Percentiles rank a stretch among this genome's conserved stretches.
Conservation (phyloP, 306 rosid genomes). For the Fragaria nilgerrensis region DNA sequence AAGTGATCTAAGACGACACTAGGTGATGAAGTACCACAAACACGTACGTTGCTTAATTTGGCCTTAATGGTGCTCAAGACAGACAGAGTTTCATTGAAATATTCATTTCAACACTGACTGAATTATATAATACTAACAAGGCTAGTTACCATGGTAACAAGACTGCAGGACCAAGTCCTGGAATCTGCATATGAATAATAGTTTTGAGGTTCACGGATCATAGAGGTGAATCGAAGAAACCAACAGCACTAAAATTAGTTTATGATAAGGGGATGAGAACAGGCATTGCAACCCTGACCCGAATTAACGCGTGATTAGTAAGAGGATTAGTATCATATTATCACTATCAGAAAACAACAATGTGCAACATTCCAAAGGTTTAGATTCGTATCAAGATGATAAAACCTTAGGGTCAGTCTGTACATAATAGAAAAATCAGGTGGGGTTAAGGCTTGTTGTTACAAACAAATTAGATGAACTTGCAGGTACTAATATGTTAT, state of each 20-base stretch:
- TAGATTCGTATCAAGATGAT: slow-evolving; percentile 3
- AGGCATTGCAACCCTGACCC: not conserved
- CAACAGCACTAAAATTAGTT: not conserved
- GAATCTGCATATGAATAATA: not conserved
- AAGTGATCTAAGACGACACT: not conserved
- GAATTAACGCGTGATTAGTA: not conserved
- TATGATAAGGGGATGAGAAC: not conserved
- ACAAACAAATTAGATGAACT: not conserved
- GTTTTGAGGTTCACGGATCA: not conserved
- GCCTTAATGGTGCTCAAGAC: not conserved
- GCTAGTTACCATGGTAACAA: not conserved
- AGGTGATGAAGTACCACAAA: not conserved
- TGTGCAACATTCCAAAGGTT: not conserved
- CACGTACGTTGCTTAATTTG: not conserved
- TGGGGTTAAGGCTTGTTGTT: not conserved
- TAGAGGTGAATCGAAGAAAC: slow-evolving; percentile 4
- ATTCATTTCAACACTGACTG: not conserved
- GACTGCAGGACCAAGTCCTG: slow-evolving; percentile 14
- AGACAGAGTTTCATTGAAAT: not conserved
- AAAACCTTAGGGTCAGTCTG: not conserved
- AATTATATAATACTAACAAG: not conserved
- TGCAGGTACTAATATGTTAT: not conserved
- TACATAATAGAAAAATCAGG: not conserved
- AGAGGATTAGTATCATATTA: not conserved
- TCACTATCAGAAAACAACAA: not conserved